phyloP scores from a whole-genome alignment of 495 filamentous ascomycete genomes.

The Podospora bellae-mahoneyi region DNA sequence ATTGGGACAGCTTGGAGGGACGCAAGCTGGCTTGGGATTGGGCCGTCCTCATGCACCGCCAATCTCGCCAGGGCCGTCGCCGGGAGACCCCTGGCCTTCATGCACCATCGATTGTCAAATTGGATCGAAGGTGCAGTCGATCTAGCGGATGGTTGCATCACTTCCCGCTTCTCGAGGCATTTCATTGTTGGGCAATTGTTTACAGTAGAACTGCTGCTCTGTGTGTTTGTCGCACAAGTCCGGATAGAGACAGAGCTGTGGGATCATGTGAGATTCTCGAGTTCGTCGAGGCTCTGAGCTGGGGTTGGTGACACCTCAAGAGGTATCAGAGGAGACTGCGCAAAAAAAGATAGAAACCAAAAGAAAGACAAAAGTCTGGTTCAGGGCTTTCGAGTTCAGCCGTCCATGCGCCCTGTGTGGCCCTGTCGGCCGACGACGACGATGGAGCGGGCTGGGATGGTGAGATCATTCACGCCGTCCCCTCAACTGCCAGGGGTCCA shows the following conservation, averaged over 20 bases:
- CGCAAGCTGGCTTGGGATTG: constrained; percentile 31
- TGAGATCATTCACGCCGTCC: not conserved
- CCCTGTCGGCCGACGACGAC: too few species aligned
- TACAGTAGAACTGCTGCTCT: not conserved
- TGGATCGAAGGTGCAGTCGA: constrained; percentile 16
- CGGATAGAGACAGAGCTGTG: not conserved
- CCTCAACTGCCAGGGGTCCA: not conserved
- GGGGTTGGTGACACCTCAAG: not conserved
- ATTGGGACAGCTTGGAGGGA: not conserved
- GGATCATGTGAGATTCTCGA: not conserved
- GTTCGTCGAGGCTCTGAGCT: not conserved
- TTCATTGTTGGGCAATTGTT: not conserved
- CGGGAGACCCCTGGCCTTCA: constrained; percentile 26
- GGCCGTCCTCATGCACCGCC: constrained; percentile 31
- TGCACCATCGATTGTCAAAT: constrained; percentile 21
- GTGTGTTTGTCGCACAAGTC: not conserved
- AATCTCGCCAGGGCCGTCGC: constrained; percentile 36
- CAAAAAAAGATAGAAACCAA: not conserved
- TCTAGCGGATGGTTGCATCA: constrained; percentile 20
- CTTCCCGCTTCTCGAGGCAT: constrained; percentile 2
- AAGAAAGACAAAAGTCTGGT: too few species aligned
- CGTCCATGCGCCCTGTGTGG: not conserved
- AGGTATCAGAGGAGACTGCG: not conserved
- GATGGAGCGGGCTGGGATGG: not conserved
- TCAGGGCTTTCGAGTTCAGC: not conserved